Evolutionary conservation across 129 eudicot species (phyloP).

Genomic region (Flaveria sonorensis): DNA sequence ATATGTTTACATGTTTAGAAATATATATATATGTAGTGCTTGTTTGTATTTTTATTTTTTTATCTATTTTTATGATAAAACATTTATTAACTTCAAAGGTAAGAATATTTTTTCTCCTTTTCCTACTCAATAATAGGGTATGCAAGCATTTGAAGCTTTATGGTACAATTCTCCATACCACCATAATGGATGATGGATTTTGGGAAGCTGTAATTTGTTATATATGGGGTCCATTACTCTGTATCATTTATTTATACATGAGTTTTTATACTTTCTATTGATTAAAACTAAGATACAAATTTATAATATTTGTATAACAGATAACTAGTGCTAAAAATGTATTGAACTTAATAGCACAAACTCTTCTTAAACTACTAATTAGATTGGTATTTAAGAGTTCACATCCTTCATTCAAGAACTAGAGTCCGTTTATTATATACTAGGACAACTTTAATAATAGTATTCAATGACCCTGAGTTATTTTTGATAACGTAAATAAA

Average conservation of each 20-base stretch:
- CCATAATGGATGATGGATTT: constrained; percentile 21
- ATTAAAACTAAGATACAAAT: too few species aligned
- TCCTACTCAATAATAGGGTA: constrained; percentile 2
- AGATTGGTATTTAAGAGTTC: too few species aligned
- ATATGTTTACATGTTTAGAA: neutral
- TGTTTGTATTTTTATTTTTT: too few species aligned
- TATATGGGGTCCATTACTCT: neutral
- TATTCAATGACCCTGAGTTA: too few species aligned
- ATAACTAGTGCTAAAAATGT: too few species aligned
- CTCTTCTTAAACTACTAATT: too few species aligned
- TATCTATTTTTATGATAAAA: neutral
- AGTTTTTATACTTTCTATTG: neutral
- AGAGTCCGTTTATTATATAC: too few species aligned
- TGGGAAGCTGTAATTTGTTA: constrained; percentile 7
- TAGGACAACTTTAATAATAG: too few species aligned
- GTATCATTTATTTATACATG: neutral
- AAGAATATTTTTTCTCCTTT: neutral
- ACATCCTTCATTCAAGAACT: too few species aligned
- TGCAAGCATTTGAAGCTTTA: neutral
- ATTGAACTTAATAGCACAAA: too few species aligned
- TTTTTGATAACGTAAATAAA: too few species aligned
- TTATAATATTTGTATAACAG: neutral
- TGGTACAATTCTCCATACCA: constrained; percentile 3
- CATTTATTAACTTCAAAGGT: constrained; percentile 26
- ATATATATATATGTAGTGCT: neutral